A percentile compares a stretch with the other conserved stretches of the same genome.
Conservation (phyloP, 345 rosid species). For the Eucalyptus leucophloia region DNA sequence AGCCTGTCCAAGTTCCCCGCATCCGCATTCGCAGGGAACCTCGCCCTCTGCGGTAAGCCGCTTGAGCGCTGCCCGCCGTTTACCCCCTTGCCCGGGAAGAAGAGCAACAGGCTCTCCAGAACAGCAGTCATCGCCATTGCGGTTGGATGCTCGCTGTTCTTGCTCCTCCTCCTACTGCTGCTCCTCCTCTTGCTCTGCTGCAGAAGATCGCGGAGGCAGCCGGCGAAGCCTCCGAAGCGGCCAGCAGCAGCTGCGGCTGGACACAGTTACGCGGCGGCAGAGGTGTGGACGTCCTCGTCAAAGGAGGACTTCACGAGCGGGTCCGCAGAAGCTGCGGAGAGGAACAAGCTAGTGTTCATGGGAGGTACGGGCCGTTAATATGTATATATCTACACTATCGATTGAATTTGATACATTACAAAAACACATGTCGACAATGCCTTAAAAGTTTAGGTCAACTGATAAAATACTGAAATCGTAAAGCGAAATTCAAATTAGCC, state of each 20-base stretch:
- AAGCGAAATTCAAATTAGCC: neutral
- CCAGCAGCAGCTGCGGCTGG: neutral
- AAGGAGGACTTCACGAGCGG: slow-evolving; percentile 76
- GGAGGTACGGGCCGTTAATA: slow-evolving; percentile 16
- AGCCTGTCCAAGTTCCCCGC: neutral
- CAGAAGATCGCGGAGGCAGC: slow-evolving; percentile 1
- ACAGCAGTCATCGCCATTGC: slow-evolving; percentile 16
- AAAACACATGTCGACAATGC: neutral
- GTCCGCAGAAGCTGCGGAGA: slow-evolving; percentile 53
- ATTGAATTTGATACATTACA: neutral
- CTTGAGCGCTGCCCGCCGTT: neutral
- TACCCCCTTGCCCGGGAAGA: neutral
- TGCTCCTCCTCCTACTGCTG: slow-evolving; percentile 6
- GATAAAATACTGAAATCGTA: neutral
- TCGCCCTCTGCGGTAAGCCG: neutral
- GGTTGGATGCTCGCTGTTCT: slow-evolving; percentile 3
- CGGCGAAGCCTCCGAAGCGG: slow-evolving; percentile 13
- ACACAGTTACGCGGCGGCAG: slow-evolving; percentile 4
- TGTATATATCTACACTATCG: neutral
- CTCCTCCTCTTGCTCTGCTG: slow-evolving; percentile 5
- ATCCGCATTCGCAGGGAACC: slow-evolving; percentile 5
- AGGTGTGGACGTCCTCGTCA: slow-evolving; percentile 60
- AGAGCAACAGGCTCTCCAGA: slow-evolving; percentile 10
- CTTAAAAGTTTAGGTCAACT: neutral
- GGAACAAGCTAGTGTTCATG: slow-evolving; percentile 78